phyloP scores from a whole-genome alignment of 2,329 filamentous ascomycete species.

The Colletotrichum salicis region DNA sequence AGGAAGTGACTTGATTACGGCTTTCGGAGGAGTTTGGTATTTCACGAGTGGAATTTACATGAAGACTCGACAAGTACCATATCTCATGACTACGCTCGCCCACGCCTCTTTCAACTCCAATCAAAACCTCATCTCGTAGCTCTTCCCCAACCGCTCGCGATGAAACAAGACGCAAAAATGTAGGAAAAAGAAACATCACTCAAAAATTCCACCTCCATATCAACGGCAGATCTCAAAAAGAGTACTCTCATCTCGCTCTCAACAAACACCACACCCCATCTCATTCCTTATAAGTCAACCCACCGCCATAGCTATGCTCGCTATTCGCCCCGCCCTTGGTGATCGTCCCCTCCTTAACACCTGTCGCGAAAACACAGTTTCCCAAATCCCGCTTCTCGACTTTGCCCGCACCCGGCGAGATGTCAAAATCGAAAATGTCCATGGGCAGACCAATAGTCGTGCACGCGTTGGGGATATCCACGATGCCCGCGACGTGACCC shows the following conservation, averaged over 20 bases:
- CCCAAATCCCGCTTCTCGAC: constrained; percentile 49
- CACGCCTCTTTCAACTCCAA: neutral
- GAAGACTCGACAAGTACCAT: neutral
- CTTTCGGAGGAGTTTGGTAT: neutral
- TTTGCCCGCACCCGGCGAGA: constrained; percentile 70
- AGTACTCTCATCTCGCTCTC: neutral
- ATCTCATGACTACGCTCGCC: neutral
- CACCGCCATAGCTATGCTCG: constrained; percentile 61
- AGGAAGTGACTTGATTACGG: neutral
- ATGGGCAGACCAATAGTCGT: constrained; percentile 89
- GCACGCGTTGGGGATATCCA: constrained; percentile 91
- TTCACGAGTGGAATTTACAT: neutral
- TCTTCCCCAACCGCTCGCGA: neutral
- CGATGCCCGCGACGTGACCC: constrained; percentile 88
- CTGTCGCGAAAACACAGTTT: constrained; percentile 72
- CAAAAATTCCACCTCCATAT: neutral
- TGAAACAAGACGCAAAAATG: neutral
- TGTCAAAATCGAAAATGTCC: constrained; percentile 96
- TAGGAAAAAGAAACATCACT: no score
- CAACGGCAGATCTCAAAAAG: no score
- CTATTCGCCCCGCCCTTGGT: constrained; percentile 58
- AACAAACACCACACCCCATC: neutral
- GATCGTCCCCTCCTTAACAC: constrained; percentile 56
- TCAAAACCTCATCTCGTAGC: neutral
- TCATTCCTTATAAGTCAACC: constrained; percentile 57